A percentile compares a stretch with the other conserved stretches of the same genome.
Conservation (phyloP, 139 green algal genomes). For the Spirogloea muscicola region DNA sequence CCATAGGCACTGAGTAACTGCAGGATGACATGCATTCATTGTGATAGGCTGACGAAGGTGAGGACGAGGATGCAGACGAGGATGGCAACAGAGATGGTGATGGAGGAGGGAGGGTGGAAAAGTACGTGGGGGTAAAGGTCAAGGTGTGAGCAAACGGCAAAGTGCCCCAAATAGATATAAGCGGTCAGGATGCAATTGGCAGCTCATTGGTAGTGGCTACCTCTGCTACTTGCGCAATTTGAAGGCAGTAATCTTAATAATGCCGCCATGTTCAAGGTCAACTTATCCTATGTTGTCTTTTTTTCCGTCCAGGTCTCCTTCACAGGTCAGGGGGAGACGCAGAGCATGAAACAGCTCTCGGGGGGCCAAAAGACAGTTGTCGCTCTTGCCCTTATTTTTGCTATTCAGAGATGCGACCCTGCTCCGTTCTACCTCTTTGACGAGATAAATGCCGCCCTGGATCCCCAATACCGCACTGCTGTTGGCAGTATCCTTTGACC, state of each 20-base stretch:
- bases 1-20: no score
- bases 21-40: no score
- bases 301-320: constrained; percentile 73
- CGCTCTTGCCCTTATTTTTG: constrained; percentile 95
- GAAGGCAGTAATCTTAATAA: no score
- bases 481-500: constrained; percentile 83
- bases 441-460: constrained; percentile 97
- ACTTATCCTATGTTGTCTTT: no score
- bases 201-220: no score
- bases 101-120: constrained; percentile 19
- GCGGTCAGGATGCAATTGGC: no score
- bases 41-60: constrained; percentile 28
- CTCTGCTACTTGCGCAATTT: no score
- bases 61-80: constrained; percentile 36
- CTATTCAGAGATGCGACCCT: constrained; percentile 95
- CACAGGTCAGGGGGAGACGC: constrained; percentile 66
- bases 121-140: constrained; percentile 43
- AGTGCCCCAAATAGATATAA: no score
- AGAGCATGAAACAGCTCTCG: constrained; percentile 83
- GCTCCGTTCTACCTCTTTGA: constrained; percentile 99
- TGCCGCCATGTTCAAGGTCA: no score
- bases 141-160: constrained; percentile 46
- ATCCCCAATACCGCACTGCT: constrained; percentile 85
- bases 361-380: constrained; percentile 98
- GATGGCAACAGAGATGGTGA: constrained; percentile 28